These are phyloP conservation scores for Cruciata laevipes DNA, from an alignment of 257 asterid species.

Conservation along the genomic window DNA sequence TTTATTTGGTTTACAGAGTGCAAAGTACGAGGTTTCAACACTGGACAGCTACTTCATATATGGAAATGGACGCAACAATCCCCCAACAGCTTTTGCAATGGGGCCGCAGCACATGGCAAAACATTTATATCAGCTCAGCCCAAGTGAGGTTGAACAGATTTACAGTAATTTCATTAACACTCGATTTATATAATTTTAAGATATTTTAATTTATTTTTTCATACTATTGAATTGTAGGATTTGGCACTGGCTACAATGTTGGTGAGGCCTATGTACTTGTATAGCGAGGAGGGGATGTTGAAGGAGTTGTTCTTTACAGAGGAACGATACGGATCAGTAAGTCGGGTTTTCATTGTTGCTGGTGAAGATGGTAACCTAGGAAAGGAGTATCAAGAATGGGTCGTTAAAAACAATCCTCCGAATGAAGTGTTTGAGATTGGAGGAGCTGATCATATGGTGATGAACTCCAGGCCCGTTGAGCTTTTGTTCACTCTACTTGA, in stretches of 20 bases:
- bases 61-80: slow-evolving; percentile 22
- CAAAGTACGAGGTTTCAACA: neutral
- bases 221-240: neutral
- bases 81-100: slow-evolving; percentile 20
- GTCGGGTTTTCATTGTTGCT: slow-evolving; percentile 23
- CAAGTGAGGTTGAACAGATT: slow-evolving; percentile 28
- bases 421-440: slow-evolving; percentile 24
- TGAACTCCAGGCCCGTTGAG: slow-evolving; percentile 29
- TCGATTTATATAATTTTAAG: too few relatives aligned
- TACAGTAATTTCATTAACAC: too few relatives aligned
- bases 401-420: slow-evolving; percentile 31
- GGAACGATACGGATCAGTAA: slow-evolving; percentile 20
- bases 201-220: too few relatives aligned
- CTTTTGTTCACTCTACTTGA: slow-evolving; percentile 16
- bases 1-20: neutral
- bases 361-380: slow-evolving; percentile 21
- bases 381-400: slow-evolving; percentile 23
- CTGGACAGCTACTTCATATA: slow-evolving; percentile 17
- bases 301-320: slow-evolving; percentile 14
- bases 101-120: slow-evolving; percentile 20
- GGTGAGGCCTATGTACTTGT: slow-evolving; percentile 18
- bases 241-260: slow-evolving; percentile 26
- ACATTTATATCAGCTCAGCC: slow-evolving; percentile 23
- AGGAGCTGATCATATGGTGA: slow-evolving; percentile 39
- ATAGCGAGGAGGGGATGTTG: slow-evolving; percentile 13